Evolutionary conservation across 805 yeast genomes (phyloP).

Genomic region (Kodamaea neixiangensis): DNA sequence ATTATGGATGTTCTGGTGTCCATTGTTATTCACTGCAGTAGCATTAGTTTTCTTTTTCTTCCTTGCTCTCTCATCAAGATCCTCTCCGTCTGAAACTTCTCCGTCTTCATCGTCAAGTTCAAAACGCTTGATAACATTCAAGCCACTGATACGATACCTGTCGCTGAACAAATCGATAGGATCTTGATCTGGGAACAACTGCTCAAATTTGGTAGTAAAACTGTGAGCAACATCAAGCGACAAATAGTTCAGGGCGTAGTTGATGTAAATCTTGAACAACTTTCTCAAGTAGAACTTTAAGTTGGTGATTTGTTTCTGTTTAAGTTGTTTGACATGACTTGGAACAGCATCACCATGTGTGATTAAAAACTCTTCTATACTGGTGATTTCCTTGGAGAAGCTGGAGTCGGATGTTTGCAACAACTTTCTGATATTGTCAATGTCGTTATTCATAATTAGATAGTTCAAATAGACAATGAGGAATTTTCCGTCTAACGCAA

Average conservation of each 20-base stretch:
- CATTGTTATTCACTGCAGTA: not conserved
- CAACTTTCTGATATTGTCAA: constrained; percentile 72
- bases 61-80: constrained; percentile 19
- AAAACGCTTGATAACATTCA: constrained; percentile 37
- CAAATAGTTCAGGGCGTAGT: constrained; percentile 69
- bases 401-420: constrained; percentile 76
- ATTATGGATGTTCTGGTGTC: constrained; percentile 4
- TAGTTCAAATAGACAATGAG: constrained; percentile 71
- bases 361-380: constrained; percentile 22
- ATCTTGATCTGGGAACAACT: constrained; percentile 63
- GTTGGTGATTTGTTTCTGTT: constrained; percentile 20
- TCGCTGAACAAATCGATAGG: constrained; percentile 38
- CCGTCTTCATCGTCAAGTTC: constrained; percentile 36
- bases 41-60: constrained; percentile 7
- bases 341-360: constrained; percentile 15
- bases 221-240: constrained; percentile 66
- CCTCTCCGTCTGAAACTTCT: constrained; percentile 18
- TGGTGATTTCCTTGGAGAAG: constrained; percentile 37
- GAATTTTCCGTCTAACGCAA: constrained; percentile 57
- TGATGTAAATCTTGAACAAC: constrained; percentile 51
- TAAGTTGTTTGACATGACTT: constrained; percentile 45
- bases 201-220: constrained; percentile 66
- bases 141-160: constrained; percentile 38
- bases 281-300: constrained; percentile 30
- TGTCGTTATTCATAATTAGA: constrained; percentile 66